Base-by-base conservation (phyloP, 2,329 filamentous ascomycete genomes). In the Trichophyton benhamiae region DNA sequence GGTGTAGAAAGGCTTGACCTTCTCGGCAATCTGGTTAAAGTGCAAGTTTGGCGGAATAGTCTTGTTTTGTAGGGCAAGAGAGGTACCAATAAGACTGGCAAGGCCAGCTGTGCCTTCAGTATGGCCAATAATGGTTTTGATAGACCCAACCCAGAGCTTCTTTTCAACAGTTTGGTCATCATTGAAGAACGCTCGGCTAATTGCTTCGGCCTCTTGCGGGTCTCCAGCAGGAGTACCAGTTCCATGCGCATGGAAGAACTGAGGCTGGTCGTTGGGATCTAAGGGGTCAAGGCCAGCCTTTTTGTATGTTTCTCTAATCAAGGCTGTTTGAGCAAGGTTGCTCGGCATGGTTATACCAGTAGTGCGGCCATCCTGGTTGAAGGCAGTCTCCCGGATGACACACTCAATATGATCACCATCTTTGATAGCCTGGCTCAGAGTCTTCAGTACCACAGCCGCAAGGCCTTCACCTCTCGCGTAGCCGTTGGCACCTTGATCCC, bases 391-490 rank as follows among this genome's bases (percentile, higher is more conserved):
- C 5, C 72, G 66, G 58, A 75, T 71, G 0, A 75, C 66, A 6
- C 68, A 70, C 2, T 72, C 66, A 20, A 76, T 69, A 2, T 70
- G 66, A 64, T 75, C 67, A 5, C 70, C 68, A 53, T 74, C 72
- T 57, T 67, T 62, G 6, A 75, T 55, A 0, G 74, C 73, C n/a
- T 66, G 63, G 11, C 48, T 25, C 8, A 76, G 57, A 5, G 58
- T 63, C 57, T 75, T 75, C n/a, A 73, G 27, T 33, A 68, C 66
- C 1, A 75, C 68, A 68, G 30, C 71, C 63, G 33, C 68, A 22
- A 75, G 69, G 3, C 71, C 69, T 61, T 76, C 72, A 1, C 71
- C 75, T n/a, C 72, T 65, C 3, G 67, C 71, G 63, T 72, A 73
- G 0, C 74, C 72, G 36, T 74, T 66, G 3, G 72, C 71, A 0